Percentiles rank a stretch among this genome's conserved stretches.
These are phyloP conservation scores for Gaeumannomyces tritici DNA, from an alignment of 2,329 filamentous ascomycete genomes.

Conservation along the genomic window DNA sequence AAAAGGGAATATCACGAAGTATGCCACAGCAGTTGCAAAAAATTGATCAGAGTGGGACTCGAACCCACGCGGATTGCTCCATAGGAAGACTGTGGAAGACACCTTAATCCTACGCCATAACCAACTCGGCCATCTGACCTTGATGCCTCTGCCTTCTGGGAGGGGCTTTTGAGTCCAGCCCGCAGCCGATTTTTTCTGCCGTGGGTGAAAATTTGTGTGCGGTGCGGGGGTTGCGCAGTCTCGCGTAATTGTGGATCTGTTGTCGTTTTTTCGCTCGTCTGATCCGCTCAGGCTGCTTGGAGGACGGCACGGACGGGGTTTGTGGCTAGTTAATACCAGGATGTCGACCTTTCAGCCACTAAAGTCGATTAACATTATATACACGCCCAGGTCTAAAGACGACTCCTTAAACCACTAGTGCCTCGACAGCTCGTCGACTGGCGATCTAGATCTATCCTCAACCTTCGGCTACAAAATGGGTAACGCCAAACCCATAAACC, in stretches of 20 bases:
- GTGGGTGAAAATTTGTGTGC: not conserved
- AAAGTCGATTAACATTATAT: too few relatives aligned
- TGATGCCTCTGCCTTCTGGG: not conserved
- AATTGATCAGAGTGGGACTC: slow-evolving; percentile 11
- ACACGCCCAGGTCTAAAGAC: too few relatives aligned
- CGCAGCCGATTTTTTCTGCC: not conserved
- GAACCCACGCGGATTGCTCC: slow-evolving; percentile 11
- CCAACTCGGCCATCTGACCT: not conserved
- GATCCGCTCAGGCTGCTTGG: too few relatives aligned
- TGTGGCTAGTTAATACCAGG: too few relatives aligned
- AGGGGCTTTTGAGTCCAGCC: not conserved
- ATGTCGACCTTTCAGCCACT: too few relatives aligned
- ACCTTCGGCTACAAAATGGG: too few relatives aligned
- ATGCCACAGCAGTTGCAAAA: not conserved
- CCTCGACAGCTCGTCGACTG: too few relatives aligned
- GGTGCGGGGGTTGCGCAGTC: not conserved
- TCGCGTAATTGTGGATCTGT: not conserved
- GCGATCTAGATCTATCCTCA: too few relatives aligned
- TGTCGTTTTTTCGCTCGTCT: not conserved
- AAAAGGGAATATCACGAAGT: too few relatives aligned
- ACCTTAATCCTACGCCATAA: not conserved
- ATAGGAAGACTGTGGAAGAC: not conserved
- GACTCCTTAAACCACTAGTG: too few relatives aligned
- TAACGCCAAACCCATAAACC: too few relatives aligned
- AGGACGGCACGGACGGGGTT: too few relatives aligned